Evolutionary conservation across 1,139 yeast species (phyloP).

Genomic region (Wickerhamomyces sp.): DNA sequence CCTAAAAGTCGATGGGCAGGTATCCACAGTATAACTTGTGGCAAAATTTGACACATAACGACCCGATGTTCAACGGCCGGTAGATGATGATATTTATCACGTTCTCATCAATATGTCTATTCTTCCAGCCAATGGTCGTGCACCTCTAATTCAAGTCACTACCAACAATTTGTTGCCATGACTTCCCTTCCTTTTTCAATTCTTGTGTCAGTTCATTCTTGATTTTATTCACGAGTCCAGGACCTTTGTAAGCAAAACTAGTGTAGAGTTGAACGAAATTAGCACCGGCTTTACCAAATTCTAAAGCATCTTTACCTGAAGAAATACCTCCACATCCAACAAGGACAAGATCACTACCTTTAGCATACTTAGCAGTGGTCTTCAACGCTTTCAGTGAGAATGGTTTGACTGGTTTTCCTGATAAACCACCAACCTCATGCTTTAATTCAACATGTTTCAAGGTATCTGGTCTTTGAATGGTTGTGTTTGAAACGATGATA

Average conservation of each 20-base stretch:
- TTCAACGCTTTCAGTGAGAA: constrained; percentile 66
- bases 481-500: constrained; percentile 87
- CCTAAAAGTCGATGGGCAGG: too few species aligned
- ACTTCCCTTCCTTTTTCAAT: constrained; percentile 67
- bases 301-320: constrained; percentile 80
- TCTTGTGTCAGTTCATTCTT: constrained; percentile 70
- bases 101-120: too few species aligned
- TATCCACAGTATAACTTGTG: too few species aligned
- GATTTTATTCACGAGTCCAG: constrained; percentile 76
- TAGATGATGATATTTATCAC: too few species aligned
- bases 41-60: too few species aligned
- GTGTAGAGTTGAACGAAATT: constrained; percentile 82
- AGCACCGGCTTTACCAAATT: constrained; percentile 93
- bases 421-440: constrained; percentile 77
- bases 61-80: too few species aligned
- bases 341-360: constrained; percentile 61
- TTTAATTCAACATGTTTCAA: constrained; percentile 48
- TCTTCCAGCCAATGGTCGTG: neutral
- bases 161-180: constrained; percentile 78
- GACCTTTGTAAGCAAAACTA: constrained; percentile 89
- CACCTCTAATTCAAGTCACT: constrained; percentile 30
- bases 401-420: constrained; percentile 90
- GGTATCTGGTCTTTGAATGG: constrained; percentile 68
- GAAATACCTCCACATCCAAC: constrained; percentile 95
- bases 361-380: constrained; percentile 67